A percentile compares a stretch with the other conserved stretches of the same genome.
These are phyloP conservation scores for Xylaria sp. DNA, from an alignment of 495 filamentous ascomycete genomes.

Conservation along the genomic window DNA sequence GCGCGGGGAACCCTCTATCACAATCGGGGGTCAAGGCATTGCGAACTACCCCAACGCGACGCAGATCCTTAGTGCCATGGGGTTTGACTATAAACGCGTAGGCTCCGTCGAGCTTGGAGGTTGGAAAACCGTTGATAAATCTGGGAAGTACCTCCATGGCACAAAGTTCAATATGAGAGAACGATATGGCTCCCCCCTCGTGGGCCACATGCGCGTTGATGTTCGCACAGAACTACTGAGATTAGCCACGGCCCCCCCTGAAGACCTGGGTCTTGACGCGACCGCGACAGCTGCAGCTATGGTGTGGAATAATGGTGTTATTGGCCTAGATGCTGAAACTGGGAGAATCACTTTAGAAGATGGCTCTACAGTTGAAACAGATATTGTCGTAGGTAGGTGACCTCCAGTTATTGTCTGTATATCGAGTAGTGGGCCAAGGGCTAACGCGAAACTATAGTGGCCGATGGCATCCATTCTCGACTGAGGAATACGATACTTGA, in stretches of 20 bases:
- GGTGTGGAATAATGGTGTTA: constrained; percentile 41
- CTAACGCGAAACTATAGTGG: constrained; percentile 29
- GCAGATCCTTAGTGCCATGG: constrained; percentile 36
- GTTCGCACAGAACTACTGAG: constrained; percentile 47
- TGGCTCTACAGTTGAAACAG: constrained; percentile 45
- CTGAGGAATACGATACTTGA: constrained; percentile 48
- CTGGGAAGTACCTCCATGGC: constrained; percentile 41
- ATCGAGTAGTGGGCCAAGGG: background rate
- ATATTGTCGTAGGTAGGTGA: constrained; percentile 52
- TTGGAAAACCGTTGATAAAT: constrained; percentile 33
- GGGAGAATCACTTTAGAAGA: constrained; percentile 47
- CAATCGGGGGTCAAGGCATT: constrained; percentile 36
- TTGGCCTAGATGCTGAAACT: constrained; percentile 45
- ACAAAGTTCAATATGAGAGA: constrained; percentile 43
- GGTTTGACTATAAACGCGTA: constrained; percentile 26
- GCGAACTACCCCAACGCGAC: constrained; percentile 35
- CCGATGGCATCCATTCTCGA: constrained; percentile 59
- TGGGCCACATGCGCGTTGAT: constrained; percentile 54
- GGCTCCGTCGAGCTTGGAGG: constrained; percentile 33
- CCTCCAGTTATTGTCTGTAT: background rate
- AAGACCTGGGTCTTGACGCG: constrained; percentile 31
- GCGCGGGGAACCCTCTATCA: constrained; percentile 32
- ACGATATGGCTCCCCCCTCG: constrained; percentile 47
- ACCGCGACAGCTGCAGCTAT: constrained; percentile 37
- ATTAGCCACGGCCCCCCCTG: constrained; percentile 41